These are phyloP conservation scores for Beauveria rudraprayagi DNA, from an alignment of 2,329 filamentous ascomycete genomes.

Conservation along the genomic window DNA sequence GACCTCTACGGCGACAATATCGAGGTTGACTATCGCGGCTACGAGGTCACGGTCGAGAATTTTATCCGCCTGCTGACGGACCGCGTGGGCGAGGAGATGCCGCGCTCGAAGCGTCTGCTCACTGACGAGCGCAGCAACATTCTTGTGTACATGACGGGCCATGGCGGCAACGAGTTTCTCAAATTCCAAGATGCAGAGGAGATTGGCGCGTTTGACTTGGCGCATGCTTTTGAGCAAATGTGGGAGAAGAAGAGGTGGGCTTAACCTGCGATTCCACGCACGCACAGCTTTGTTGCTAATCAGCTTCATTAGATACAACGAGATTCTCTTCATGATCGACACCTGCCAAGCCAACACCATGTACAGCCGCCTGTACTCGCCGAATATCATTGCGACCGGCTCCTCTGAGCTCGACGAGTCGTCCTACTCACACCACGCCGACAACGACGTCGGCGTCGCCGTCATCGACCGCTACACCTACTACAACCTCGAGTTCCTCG, in stretches of 20 bases:
- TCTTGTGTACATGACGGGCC: constrained; percentile 97
- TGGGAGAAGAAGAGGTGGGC: constrained; percentile 90
- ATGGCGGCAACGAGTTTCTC: constrained; percentile 93
- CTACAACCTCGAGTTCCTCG: constrained; percentile 95
- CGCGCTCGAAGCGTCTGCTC: constrained; percentile 83
- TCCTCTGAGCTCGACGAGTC: constrained; percentile 93
- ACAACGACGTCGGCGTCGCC: constrained; percentile 94
- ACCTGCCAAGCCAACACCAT: constrained; percentile 99
- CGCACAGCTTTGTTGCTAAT: not conserved
- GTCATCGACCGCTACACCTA: constrained; percentile 99
- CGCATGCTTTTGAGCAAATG: constrained; percentile 98
- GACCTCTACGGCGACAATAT: constrained; percentile 98
- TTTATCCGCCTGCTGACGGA: constrained; percentile 95
- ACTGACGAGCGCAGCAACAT: constrained; percentile 97
- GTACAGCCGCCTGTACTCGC: constrained; percentile 97
- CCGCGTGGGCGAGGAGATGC: constrained; percentile 88
- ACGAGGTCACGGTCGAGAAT: constrained; percentile 98
- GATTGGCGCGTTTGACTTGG: constrained; percentile 91
- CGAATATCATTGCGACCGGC: constrained; percentile 97
- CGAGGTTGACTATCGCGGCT: constrained; percentile 95
- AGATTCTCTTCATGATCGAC: constrained; percentile 99
- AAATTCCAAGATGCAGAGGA: constrained; percentile 99
- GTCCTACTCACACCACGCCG: constrained; percentile 94
- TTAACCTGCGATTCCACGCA: not conserved
- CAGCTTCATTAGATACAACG: constrained; percentile 61